Evolutionary conservation across 495 filamentous ascomycete species (phyloP), one percentile per base, ranked within the genome.

Genomic region (Cercophora samala): DNA sequence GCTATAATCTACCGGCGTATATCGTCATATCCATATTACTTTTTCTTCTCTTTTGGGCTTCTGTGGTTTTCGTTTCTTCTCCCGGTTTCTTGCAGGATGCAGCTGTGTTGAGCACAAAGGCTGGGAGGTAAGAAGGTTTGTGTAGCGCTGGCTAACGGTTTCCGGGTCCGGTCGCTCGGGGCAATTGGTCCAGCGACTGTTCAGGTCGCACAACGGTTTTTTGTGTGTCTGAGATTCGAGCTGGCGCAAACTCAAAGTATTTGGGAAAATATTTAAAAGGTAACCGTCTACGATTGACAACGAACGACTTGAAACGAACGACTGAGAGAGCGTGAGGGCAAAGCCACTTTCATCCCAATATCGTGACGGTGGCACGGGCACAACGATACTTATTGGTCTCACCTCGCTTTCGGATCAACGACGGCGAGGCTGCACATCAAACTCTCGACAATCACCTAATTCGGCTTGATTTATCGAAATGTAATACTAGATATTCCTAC

Each of bases 1-100:
- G 60, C 60, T 62, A 62, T 62, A 62, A 62, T 62, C 29, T 62
- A 29, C 60, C 22, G 26, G 58, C 22, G 29, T 29, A 62, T 62
- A 21, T 62, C 60, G 60, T 24, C 60, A 62, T 62, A 56, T 56
- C 22, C n/a, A 56, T 21, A 19, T 4, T 23, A 21, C n/a, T n/a
- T 54, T 23, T 56, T 11, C 53, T 56, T 56, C 53, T 23, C 53
- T 56, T 56, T 54, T 22, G 37, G 37, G 37, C 8, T 46, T 11
- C 15, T 46, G 37, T 13, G 37, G 13, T 46, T 1, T 8, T 46
- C 13, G 26, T 46, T 46, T 46, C 15, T 46, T 46, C 9, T 13
- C 15, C 15, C 15, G 37, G 37, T 17, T 46, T 18, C 37, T 46
- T 13, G 37, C 37, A 46, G 37, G 37, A 46, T 9, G 26, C 26